phyloP scores from a whole-genome alignment of 805 yeast species.

The Wickerhamiella brachini region DNA sequence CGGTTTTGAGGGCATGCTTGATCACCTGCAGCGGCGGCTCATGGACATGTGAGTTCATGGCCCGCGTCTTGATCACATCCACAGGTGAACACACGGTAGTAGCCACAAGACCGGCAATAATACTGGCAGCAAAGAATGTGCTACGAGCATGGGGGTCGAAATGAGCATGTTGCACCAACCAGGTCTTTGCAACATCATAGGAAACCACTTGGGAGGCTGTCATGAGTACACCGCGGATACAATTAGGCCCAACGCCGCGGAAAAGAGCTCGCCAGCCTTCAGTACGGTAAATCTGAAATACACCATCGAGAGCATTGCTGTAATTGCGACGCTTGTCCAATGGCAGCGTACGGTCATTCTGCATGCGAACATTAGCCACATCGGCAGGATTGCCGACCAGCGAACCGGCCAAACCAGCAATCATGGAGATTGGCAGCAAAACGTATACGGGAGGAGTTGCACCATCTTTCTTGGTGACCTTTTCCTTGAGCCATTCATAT shows the following conservation, averaged over 20 bases:
- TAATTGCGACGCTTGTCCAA: constrained; percentile 54
- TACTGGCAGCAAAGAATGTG: constrained; percentile 68
- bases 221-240: constrained; percentile 72
- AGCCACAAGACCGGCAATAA: constrained; percentile 75
- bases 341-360: constrained; percentile 66
- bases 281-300: constrained; percentile 40
- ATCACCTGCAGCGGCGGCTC: constrained; percentile 39
- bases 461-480: constrained; percentile 28
- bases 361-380: constrained; percentile 81
- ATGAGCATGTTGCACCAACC: constrained; percentile 36
- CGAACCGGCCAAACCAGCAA: constrained; percentile 78
- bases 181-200: constrained; percentile 57
- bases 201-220: constrained; percentile 86
- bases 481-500: constrained; percentile 63
- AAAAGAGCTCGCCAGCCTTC: constrained; percentile 51
- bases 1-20: constrained; percentile 41
- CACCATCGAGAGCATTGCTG: constrained; percentile 65
- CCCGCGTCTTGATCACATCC: constrained; percentile 77
- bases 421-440: constrained; percentile 65
- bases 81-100: constrained; percentile 90
- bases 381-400: constrained; percentile 81
- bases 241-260: constrained; percentile 66
- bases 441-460: constrained; percentile 41
- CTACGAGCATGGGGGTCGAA: constrained; percentile 47
- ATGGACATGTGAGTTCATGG: constrained; percentile 45